These are phyloP conservation scores for Pseudozyma sp. DNA, from an alignment of 1,284 basidiomycete genomes.

Conservation along the genomic window DNA sequence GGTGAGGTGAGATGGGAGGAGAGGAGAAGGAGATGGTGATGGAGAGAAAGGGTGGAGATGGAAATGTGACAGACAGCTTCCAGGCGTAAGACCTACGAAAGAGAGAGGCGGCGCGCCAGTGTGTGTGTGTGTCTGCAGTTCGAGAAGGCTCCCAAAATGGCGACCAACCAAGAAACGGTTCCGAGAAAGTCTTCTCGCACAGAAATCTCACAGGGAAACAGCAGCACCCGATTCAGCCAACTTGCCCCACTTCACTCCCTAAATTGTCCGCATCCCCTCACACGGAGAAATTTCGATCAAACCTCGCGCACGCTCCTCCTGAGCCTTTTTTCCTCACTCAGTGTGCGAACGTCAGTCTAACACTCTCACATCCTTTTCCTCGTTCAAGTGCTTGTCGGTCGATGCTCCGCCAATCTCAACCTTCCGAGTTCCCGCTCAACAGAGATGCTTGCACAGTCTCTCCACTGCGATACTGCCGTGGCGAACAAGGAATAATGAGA, in stretches of 20 bases:
- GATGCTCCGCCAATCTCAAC: no score
- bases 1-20: background rate
- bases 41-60: background rate
- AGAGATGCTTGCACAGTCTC: no score
- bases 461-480: background rate
- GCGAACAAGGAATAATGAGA: background rate
- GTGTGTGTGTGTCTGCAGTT: background rate
- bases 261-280: background rate
- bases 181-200: slow-evolving; percentile 7
- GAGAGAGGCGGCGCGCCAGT: background rate
- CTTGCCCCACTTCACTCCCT: background rate
- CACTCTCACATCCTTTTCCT: background rate
- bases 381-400: background rate
- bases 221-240: background rate
- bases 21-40: background rate
- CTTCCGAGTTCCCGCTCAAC: no score
- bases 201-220: background rate
- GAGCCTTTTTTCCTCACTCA: background rate
- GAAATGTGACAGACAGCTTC: background rate
- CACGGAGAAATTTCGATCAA: background rate
- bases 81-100: no score
- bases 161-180: slow-evolving; percentile 15
- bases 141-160: background rate
- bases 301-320: background rate
- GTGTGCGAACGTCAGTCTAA: background rate